Evolutionary conservation across 345 rosid species (phyloP).

Genomic region (Anastatica hierochuntica): DNA sequence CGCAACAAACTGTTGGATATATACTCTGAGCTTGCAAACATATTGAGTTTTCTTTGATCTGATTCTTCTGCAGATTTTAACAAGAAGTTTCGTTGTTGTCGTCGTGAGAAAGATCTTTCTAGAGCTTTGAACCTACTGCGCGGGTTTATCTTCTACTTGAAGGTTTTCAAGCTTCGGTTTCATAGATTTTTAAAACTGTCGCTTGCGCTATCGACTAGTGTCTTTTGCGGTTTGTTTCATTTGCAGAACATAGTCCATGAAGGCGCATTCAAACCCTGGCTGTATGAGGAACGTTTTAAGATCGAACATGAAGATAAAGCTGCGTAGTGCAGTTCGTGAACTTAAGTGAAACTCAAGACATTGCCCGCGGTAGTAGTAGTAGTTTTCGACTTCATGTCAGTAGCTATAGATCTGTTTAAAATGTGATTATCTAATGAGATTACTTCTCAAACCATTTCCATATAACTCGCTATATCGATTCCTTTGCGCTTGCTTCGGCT

Average conservation of each 20-base stretch:
- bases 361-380: not conserved
- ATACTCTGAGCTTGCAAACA: not conserved
- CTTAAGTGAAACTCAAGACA: not conserved
- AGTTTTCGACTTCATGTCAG: not conserved
- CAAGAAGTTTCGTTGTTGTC: constrained; percentile 5
- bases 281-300: constrained; percentile 24
- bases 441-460: not conserved
- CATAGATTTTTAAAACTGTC: no score
- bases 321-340: not conserved
- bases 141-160: constrained; percentile 63
- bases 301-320: not conserved
- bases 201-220: not conserved
- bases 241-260: constrained; percentile 39
- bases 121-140: constrained; percentile 53
- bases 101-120: constrained; percentile 8
- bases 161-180: constrained; percentile 21
- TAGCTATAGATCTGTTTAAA: not conserved
- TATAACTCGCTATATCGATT: no score
- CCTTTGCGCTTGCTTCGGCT: no score
- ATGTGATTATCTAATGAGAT: not conserved
- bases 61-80: constrained; percentile 40
- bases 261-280: constrained; percentile 53
- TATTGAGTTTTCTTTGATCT: constrained; percentile 5
- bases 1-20: not conserved
- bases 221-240: constrained; percentile 2